Conservation (phyloP, 192 early-diverging fungal species). For the Gryganskiella cystojenkinii region DNA sequence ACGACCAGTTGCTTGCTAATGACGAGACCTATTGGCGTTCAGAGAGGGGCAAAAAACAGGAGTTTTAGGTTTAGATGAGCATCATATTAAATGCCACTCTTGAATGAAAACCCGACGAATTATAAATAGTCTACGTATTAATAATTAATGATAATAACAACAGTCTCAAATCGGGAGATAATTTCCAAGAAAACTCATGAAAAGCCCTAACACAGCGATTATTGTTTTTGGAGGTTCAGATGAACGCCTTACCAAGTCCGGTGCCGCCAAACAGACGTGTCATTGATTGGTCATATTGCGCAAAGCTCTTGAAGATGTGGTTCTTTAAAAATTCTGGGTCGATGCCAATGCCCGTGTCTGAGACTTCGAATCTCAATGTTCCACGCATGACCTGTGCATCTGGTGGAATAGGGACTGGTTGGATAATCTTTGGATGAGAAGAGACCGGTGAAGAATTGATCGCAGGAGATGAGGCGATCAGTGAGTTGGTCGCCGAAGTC, state of each 20-base stretch:
- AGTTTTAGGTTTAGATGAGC: no score
- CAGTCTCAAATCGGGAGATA: no score
- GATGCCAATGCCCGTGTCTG: constrained; percentile 85
- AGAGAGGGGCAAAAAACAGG: no score
- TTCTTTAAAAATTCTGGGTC: constrained; percentile 67
- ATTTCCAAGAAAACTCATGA: no score
- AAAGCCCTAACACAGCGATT: no score
- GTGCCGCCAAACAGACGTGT: constrained; percentile 81
- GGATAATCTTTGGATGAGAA: constrained; percentile 7
- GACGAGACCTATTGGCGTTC: constrained; percentile 79
- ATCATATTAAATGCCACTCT: no score
- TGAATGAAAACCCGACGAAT: not conserved
- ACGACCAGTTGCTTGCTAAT: constrained; percentile 79
- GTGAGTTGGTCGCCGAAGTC: no score
- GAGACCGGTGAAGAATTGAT: no score
- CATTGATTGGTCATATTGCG: constrained; percentile 75
- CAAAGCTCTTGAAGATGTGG: constrained; percentile 76
- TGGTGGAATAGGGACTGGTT: constrained; percentile 10
- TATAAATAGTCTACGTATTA: no score
- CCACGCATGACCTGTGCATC: constrained; percentile 22
- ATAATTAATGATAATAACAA: no score
- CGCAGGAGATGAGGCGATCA: no score
- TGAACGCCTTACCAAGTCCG: constrained; percentile 67
- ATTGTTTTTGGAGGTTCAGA: no score
- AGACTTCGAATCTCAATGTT: constrained; percentile 66